phyloP scores from a whole-genome alignment of 257 asterid species.

The Lycium ferocissimum region DNA sequence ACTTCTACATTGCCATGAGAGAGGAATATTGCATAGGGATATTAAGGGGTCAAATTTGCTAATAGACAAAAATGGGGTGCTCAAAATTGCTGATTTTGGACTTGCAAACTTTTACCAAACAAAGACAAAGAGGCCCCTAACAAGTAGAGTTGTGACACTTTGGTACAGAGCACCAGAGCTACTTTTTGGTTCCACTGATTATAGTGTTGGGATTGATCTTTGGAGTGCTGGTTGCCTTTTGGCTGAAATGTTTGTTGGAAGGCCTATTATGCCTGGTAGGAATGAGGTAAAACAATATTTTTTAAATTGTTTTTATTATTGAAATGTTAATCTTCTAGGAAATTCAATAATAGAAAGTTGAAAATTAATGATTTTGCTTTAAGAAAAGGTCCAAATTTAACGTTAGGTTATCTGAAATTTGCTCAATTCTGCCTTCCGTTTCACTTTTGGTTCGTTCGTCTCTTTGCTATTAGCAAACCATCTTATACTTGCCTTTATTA shows the following conservation, averaged over 20 bases:
- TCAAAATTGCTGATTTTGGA: constrained; percentile 86
- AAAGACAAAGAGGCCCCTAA: constrained; percentile 54
- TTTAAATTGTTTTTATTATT: not conserved
- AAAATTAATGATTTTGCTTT: not conserved
- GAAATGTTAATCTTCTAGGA: not conserved
- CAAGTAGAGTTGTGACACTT: constrained; percentile 78
- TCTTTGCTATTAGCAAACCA: not conserved
- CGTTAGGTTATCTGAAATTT: no score
- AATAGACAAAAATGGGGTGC: constrained; percentile 70
- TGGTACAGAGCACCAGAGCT: constrained; percentile 93
- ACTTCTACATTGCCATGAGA: constrained; percentile 79
- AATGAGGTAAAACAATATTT: constrained; percentile 59
- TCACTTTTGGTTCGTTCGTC: not conserved
- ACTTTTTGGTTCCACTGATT: constrained; percentile 72
- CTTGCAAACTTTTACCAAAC: constrained; percentile 61
- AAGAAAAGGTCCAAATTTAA: not conserved
- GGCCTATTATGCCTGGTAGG: constrained; percentile 82
- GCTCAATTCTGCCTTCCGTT: no score
- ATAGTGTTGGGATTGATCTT: constrained; percentile 81
- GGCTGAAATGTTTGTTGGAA: constrained; percentile 73
- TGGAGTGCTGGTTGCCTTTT: constrained; percentile 88
- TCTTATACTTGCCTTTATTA: not conserved
- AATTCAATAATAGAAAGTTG: not conserved
- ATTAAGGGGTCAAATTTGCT: constrained; percentile 75
- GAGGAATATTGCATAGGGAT: constrained; percentile 82